These are phyloP conservation scores for Melanomma pulvis-pyrius DNA, from an alignment of 495 filamentous ascomycete genomes.

Conservation along the genomic window DNA sequence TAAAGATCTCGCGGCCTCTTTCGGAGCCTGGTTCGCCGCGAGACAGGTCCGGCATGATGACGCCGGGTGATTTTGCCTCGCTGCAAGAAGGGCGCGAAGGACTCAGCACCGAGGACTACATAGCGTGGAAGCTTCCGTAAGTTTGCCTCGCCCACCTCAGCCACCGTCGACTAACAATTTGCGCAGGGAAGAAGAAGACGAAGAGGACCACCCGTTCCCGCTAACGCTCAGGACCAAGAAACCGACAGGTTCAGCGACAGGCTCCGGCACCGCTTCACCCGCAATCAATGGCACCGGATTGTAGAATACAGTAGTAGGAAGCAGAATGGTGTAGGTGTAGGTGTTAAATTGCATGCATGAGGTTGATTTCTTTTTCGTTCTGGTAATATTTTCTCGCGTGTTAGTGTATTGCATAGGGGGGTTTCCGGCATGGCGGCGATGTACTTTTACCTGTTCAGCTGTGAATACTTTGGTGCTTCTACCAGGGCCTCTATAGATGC, in stretches of 20 bases:
- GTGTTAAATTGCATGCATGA: conserved; percentile 8
- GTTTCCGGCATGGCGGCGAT: conserved; percentile 21
- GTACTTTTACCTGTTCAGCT: conserved; percentile 10
- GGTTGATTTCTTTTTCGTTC: not conserved
- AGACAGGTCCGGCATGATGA: conserved; percentile 96
- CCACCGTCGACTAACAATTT: not conserved
- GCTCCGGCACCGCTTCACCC: conserved; percentile 15
- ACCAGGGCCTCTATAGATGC: not conserved
- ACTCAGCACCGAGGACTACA: conserved; percentile 93
- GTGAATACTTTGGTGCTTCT: conserved; percentile 16
- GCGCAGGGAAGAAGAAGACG: conserved; percentile 80
- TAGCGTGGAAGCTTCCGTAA: conserved; percentile 97
- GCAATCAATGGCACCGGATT: conserved; percentile 20
- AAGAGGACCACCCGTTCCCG: conserved; percentile 89
- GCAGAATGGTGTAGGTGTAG: not conserved
- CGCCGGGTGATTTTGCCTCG: conserved; percentile 94
- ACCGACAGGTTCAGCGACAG: conserved; percentile 14
- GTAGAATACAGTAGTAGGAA: not conserved
- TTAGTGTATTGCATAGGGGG: conserved; percentile 8
- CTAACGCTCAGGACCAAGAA: conserved; percentile 65
- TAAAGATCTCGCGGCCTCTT: conserved; percentile 91
- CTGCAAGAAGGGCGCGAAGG: conserved; percentile 93
- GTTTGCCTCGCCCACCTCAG: conserved; percentile 44
- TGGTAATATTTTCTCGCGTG: not conserved
- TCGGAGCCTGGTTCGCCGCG: conserved; percentile 91